Evolutionary conservation across 768 basidiomycete genomes (phyloP).

Genomic region (Tubosaeta sp.): DNA sequence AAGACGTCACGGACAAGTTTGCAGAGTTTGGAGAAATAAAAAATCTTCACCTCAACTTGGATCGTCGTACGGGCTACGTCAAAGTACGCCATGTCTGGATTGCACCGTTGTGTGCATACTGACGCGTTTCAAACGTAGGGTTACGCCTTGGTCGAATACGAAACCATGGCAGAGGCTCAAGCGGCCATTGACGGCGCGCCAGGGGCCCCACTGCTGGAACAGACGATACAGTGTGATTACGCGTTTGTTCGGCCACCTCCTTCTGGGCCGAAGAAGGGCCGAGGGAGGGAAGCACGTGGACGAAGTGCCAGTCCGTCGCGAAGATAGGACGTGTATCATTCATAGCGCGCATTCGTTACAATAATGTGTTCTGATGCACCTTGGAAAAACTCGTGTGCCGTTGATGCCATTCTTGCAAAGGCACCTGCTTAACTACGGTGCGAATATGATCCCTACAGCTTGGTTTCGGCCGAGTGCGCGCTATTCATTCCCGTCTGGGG

Average conservation of each 20-base stretch:
- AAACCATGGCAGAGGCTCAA: conserved; percentile 91
- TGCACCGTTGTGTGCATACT: not conserved
- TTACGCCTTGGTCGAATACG: conserved; percentile 97
- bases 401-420: not conserved
- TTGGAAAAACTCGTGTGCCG: conserved; percentile 3
- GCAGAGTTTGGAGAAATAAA: conserved; percentile 96
- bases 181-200: conserved; percentile 89
- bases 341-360: not conserved
- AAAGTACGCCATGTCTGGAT: conserved; percentile 57
- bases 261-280: conserved; percentile 73
- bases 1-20: conserved; percentile 95
- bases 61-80: conserved; percentile 96
- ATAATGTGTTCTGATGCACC: not conserved
- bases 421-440: conserved; percentile 3
- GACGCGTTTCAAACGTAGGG: conserved; percentile 50
- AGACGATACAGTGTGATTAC: conserved; percentile 85
- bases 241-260: conserved; percentile 87
- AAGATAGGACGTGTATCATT: conserved; percentile 32
- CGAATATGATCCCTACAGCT: not conserved
- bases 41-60: conserved; percentile 95
- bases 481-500: conserved; percentile 10
- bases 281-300: conserved; percentile 54
- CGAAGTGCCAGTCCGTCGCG: conserved; percentile 80
- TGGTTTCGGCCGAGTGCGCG: not conserved
- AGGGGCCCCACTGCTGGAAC: conserved; percentile 80